Evolutionary conservation across 1,139 yeast species (phyloP).

Genomic region (Yueomyces sp.): DNA sequence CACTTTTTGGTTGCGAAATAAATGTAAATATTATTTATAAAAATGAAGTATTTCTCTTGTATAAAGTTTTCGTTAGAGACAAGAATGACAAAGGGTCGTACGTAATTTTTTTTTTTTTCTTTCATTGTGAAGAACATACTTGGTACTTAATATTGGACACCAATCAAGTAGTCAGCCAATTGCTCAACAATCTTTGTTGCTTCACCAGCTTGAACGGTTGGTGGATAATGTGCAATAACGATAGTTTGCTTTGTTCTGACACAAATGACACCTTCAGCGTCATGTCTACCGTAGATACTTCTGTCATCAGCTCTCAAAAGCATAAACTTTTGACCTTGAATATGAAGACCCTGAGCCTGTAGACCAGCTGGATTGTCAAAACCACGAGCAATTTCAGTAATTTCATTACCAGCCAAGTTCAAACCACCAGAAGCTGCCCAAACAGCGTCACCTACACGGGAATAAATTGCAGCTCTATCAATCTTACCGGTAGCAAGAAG

Average conservation of each 20-base stretch:
- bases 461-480: conserved; percentile 86
- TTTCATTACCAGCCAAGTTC: conserved; percentile 57
- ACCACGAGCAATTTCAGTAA: conserved; percentile 62
- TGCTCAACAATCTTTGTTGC: conserved; percentile 92
- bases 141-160: conserved; percentile 54
- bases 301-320: conserved; percentile 83
- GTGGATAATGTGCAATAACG: conserved; percentile 87
- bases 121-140: too few species aligned
- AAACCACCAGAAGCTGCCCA: conserved; percentile 84
- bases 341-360: conserved; percentile 77
- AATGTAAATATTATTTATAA: too few species aligned
- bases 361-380: conserved; percentile 67
- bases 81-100: too few species aligned
- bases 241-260: conserved; percentile 92
- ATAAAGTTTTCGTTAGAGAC: too few species aligned
- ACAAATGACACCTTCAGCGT: conserved; percentile 74
- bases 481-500: conserved; percentile 74
- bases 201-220: conserved; percentile 83
- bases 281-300: conserved; percentile 86
- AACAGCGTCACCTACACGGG: conserved; percentile 85
- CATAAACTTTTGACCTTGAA: conserved; percentile 79
- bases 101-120: too few species aligned
- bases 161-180: conserved; percentile 84
- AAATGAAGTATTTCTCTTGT: too few species aligned
- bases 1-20: too few species aligned